These are phyloP conservation scores for Chrysoporthe austroafricana DNA, from an alignment of 2,329 filamentous ascomycete species.

Conservation along the genomic window DNA sequence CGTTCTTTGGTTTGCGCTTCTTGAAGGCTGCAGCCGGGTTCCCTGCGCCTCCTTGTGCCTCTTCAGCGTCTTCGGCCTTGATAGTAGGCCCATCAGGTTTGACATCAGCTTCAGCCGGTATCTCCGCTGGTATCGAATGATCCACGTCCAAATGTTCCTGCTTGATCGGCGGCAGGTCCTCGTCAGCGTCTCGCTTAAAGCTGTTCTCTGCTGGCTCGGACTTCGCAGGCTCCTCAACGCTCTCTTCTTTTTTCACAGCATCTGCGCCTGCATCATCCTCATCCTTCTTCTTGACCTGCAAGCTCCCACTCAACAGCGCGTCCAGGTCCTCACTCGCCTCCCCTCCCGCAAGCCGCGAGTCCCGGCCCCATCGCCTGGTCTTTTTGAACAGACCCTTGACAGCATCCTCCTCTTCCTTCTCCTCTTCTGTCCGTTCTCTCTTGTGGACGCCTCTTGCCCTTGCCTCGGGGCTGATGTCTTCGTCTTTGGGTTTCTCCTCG, in stretches of 20 bases:
- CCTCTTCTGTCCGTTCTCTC: constrained; percentile 62
- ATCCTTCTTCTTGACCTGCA: constrained; percentile 37
- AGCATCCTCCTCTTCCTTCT: constrained; percentile 63
- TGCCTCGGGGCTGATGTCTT: constrained; percentile 46
- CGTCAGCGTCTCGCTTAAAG: constrained; percentile 45
- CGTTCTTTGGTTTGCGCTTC: constrained; percentile 73
- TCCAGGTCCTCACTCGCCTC: constrained; percentile 62
- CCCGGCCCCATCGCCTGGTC: constrained; percentile 57
- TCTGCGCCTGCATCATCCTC: constrained; percentile 33
- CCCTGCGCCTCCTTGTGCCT: constrained; percentile 27
- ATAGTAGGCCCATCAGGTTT: constrained; percentile 29
- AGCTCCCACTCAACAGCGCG: constrained; percentile 53
- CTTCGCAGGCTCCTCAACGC: constrained; percentile 30
- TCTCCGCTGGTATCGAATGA: constrained; percentile 22
- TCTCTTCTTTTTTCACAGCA: constrained; percentile 37
- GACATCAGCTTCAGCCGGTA: constrained; percentile 23
- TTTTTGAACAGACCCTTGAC: constrained; percentile 65
- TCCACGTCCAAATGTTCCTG: constrained; percentile 43
- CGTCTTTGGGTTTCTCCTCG: constrained; percentile 39
- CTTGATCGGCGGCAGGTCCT: constrained; percentile 40
- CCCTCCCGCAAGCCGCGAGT: constrained; percentile 52
- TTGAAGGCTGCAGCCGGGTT: constrained; percentile 70
- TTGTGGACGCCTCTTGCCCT: constrained; percentile 65
- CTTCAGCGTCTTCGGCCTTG: constrained; percentile 35
- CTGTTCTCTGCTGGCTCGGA: constrained; percentile 35